Evolutionary conservation across 768 basidiomycete genomes (phyloP), one percentile per base, ranked within the genome.

Genomic region (Hericium rajendrae): DNA sequence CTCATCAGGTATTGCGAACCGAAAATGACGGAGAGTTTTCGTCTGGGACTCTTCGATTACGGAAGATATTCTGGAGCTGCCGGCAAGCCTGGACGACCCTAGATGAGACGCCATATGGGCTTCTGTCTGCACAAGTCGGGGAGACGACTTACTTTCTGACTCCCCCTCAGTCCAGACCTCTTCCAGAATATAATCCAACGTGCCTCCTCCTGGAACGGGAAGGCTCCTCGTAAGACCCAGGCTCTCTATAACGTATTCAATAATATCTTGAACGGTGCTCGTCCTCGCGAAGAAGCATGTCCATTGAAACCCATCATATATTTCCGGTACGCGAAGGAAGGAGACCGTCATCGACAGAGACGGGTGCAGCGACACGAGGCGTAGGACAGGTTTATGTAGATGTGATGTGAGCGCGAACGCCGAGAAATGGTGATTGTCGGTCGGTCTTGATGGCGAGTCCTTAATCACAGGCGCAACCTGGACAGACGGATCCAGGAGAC

Each of bases 1-100:
- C 65, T 86, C 84, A 54, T 86, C 86, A 2, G 86, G 86, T 8
- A 92, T 81, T 59, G 84, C 86, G 56, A 91, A 78, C 26, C 78
- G 76, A 65, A 86, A 81, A 8, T 62, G 66, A 9, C 80, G 80
- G 18, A 64, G 71, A 1, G 77, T 76, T 28, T 67, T 62, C 3
- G 70, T 63, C n/a, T 72, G 70, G 60, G 76, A 75, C 1, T 75
- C 73, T 61, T 66, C 68, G 16, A 81, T 55, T 39, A 82, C 66
- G n/a, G 73, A 67, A 26, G 74, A 78, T 2, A 84, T 62, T 1
- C 70, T 54, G 9, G 74, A 75, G 20, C 75, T 72, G 38, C 65
- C 66, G 1, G 80, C 73, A 38, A 85, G 67, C 57, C 74, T 74
- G 18, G 75, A 74, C 2, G 71, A 68, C 65, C 72, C 81, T 83